Conservation (phyloP, 1,139 yeast species). For the Magnusiomyces ingens region DNA sequence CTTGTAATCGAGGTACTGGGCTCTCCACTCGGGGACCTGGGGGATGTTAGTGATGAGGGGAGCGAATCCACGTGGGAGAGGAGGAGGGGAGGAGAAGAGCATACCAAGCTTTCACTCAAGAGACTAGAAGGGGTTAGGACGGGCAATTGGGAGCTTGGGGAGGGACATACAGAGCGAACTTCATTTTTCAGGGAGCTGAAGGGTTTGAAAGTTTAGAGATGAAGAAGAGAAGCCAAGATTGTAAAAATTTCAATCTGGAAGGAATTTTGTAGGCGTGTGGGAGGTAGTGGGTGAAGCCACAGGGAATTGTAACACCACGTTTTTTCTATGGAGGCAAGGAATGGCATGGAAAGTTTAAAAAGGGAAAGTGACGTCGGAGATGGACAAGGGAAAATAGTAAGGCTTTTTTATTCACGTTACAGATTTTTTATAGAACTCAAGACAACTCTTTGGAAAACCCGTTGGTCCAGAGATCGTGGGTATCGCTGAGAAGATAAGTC, state of each 20-base stretch:
- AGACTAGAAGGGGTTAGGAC: slow-evolving; percentile 21
- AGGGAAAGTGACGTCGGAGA: too few species aligned
- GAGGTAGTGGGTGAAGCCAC: too few species aligned
- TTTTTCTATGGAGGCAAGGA: too few species aligned
- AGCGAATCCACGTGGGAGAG: slow-evolving; percentile 3
- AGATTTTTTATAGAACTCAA: too few species aligned
- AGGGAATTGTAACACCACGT: too few species aligned
- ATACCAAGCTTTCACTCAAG: slow-evolving; percentile 32
- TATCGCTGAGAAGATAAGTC: slow-evolving; percentile 63
- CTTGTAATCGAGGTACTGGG: slow-evolving; percentile 72
- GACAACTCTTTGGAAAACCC: slow-evolving; percentile 8
- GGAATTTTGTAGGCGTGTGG: too few species aligned
- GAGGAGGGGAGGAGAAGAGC: slow-evolving; percentile 9
- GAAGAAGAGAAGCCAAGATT: neutral
- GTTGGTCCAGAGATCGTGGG: slow-evolving; percentile 63
- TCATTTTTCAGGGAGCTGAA: slow-evolving; percentile 21
- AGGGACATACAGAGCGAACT: slow-evolving; percentile 30
- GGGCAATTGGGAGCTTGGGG: neutral
- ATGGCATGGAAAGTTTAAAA: too few species aligned
- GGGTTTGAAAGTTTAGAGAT: neutral
- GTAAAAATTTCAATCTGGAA: too few species aligned
- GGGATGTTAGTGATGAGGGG: too few species aligned
- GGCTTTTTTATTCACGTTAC: too few species aligned
- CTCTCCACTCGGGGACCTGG: slow-evolving; percentile 83
- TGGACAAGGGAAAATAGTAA: neutral